Conservation (phyloP, 257 asterid genomes). For the Nicotiana obtusifolia region DNA sequence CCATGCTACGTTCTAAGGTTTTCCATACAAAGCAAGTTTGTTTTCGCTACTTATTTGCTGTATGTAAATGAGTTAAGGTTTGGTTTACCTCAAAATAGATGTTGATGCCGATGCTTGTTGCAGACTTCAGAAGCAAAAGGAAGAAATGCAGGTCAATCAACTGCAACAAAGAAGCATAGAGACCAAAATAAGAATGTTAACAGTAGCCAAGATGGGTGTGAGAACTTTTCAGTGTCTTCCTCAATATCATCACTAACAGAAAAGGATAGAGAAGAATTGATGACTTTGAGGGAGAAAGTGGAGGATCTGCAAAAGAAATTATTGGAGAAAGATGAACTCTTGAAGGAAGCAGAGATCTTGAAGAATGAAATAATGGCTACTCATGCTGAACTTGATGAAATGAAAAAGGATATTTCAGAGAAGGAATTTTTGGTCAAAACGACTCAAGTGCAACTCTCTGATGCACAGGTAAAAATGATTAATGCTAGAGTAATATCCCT, state of each 20-base stretch:
- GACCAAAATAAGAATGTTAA: conserved; percentile 31
- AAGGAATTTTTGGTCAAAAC: conserved; percentile 65
- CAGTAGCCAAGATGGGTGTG: conserved; percentile 39
- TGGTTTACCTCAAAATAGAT: conserved; percentile 6
- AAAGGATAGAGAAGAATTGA: conserved; percentile 72
- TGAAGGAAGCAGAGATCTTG: conserved; percentile 51
- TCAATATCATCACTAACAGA: conserved; percentile 50
- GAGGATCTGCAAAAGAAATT: conserved; percentile 59
- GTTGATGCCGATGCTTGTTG: conserved; percentile 23
- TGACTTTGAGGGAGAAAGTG: conserved; percentile 52
- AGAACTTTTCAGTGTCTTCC: conserved; percentile 42
- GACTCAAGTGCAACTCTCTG: conserved; percentile 73
- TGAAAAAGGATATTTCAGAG: conserved; percentile 45
- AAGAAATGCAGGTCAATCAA: conserved; percentile 43
- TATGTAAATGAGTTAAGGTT: not conserved
- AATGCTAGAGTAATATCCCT: not conserved
- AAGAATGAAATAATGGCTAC: conserved; percentile 49
- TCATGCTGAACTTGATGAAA: conserved; percentile 36
- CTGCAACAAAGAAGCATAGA: conserved; percentile 43
- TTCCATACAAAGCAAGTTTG: not conserved
- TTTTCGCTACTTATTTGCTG: not conserved
- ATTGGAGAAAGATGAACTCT: conserved; percentile 69
- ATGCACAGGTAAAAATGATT: conserved; percentile 49
- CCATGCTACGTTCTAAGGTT: not conserved
- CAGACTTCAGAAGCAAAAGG: conserved; percentile 49